A percentile compares a stretch with the other conserved stretches of the same genome.
Conservation (phyloP, 1,284 basidiomycete species). For the Rhodotorula sp. region DNA sequence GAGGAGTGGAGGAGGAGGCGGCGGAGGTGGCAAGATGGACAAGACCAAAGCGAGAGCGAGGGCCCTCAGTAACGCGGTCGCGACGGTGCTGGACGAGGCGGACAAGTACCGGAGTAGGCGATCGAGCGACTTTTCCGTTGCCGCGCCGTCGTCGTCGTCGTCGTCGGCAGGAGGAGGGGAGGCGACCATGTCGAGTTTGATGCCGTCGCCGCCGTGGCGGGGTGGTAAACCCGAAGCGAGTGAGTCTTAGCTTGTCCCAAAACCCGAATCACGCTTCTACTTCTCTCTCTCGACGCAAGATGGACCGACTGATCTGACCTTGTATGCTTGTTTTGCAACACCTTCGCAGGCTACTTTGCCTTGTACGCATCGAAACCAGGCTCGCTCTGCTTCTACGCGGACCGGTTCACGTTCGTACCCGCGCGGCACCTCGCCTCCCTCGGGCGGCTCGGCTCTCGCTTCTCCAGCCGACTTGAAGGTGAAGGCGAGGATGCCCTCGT, state of each 20-base stretch:
- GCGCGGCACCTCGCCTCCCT: slow-evolving; percentile 17
- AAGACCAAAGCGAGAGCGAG: not conserved
- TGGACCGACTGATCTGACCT: not conserved
- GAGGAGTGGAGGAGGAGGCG: no score
- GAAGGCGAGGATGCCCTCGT: slow-evolving; percentile 3
- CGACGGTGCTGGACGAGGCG: not conserved
- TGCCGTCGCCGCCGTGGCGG: not conserved
- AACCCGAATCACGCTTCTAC: not conserved
- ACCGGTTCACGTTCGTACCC: slow-evolving; percentile 18
- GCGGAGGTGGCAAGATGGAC: not conserved
- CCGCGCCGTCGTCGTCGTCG: no score
- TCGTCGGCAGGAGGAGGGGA: no score
- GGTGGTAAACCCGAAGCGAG: not conserved
- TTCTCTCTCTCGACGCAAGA: no score
- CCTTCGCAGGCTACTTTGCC: slow-evolving; percentile 27
- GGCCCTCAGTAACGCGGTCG: not conserved
- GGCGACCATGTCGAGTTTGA: no score
- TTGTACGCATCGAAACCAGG: slow-evolving; percentile 30
- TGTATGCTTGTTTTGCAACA: not conserved
- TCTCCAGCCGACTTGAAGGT: not conserved
- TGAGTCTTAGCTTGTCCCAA: not conserved
- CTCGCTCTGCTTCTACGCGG: slow-evolving; percentile 19
- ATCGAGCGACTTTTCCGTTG: not conserved
- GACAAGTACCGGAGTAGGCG: not conserved
- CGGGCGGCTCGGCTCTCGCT: slow-evolving; percentile 16